These are phyloP conservation scores for Malus orientalis DNA, from an alignment of 306 rosid genomes.

Conservation along the genomic window DNA sequence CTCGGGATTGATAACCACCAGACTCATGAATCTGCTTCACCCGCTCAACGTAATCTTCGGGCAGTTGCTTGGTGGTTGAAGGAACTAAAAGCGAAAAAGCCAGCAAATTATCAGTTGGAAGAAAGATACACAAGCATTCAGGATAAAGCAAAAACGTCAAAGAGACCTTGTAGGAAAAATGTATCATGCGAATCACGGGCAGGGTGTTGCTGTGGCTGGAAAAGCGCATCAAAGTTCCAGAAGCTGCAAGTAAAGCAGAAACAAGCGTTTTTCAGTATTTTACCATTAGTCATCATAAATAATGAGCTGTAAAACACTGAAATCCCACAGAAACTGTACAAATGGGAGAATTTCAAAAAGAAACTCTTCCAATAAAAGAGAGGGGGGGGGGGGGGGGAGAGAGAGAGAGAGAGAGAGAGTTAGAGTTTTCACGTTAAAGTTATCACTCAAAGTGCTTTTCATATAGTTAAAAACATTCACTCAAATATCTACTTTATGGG, in stretches of 20 bases:
- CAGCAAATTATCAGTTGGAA: slow-evolving; percentile 17
- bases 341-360: background rate
- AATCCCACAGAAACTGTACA: background rate
- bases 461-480: background rate
- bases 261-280: background rate
- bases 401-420: background rate
- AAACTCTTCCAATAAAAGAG: background rate
- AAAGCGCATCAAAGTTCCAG: slow-evolving; percentile 91
- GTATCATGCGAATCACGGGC: slow-evolving; percentile 98
- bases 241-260: slow-evolving; percentile 49
- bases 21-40: slow-evolving; percentile 76
- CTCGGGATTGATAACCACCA: slow-evolving; percentile 90
- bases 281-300: background rate
- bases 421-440: background rate
- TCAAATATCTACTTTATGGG: background rate
- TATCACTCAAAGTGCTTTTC: background rate
- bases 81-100: slow-evolving; percentile 49
- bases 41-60: slow-evolving; percentile 92
- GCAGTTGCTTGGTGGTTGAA: slow-evolving; percentile 62
- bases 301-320: background rate
- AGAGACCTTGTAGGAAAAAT: slow-evolving; percentile 64
- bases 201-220: slow-evolving; percentile 99
- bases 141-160: background rate
- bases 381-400: too few relatives aligned
- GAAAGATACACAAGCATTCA: slow-evolving; percentile 9